Evolutionary conservation across 192 early-diverging fungal genomes (phyloP), one percentile per base, ranked within the genome.

Genomic region (Bifiguratus adelaidae): DNA sequence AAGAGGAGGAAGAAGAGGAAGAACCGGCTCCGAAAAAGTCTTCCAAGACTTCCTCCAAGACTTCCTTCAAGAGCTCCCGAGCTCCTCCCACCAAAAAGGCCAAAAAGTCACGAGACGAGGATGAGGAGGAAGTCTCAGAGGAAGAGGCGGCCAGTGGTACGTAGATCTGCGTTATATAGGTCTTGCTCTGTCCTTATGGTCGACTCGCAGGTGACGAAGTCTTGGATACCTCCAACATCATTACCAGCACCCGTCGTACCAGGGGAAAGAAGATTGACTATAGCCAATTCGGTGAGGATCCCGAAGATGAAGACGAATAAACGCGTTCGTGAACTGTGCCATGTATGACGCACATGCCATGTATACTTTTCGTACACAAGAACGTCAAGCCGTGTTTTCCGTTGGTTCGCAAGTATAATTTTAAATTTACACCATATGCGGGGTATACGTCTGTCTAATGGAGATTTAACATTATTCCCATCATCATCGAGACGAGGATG

Each of bases 211-310:
- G 43, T 78, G 37, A 40, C 41, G 68, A 68, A 34, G 66, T 57
- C 41, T 55, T 86, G 29, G 80, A 86, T 44, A 71, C 56, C 24
- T 68, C 63, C 19, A 63, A 68, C 53, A 83, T 86, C 48, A 86
- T 86, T 47, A 52, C 53, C 26, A 57, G 59, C 18, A 73, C 78
- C 18, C 68, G 84, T 44, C 66, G 84, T 24, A 86, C 82, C 13
- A 58, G 84, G 30, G 84, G 84, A 11, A 73, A 71, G 43, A 81
- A 75, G 62, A 77, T 86, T 53, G 84, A 86, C 56, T 86, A 66
- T 53, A 70, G 71, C 12, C 65, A 81, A 55, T 83, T 86, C 56
- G 74, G 81, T 40, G 83, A 77, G 43, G 75, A 61, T 57, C 62
- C 64, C 15, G 58, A 55, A 4, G 70, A 65, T 25, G 65, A 68